A percentile compares a stretch with the other conserved stretches of the same genome.
Evolutionary conservation across 169 alveolate genomes (phyloP).

Genomic region (Plasmodium knowlesi): DNA sequence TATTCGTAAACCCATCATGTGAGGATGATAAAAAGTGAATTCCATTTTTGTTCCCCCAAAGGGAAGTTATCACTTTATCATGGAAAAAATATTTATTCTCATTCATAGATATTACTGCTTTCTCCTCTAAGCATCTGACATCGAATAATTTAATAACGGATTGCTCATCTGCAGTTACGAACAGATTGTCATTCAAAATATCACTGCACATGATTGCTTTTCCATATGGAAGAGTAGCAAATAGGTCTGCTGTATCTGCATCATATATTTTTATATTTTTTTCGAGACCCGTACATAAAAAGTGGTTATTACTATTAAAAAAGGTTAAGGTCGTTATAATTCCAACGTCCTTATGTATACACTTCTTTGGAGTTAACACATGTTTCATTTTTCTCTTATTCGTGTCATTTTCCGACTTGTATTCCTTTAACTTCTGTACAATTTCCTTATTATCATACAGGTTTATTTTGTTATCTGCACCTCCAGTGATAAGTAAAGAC

Average conservation of each 20-base stretch:
- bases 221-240: constrained; percentile 29
- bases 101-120: constrained; percentile 31
- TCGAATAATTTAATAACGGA: constrained; percentile 67
- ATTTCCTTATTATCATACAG: constrained; percentile 60
- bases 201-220: constrained; percentile 57
- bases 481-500: constrained; percentile 44
- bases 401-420: not conserved
- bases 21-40: constrained; percentile 53
- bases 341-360: constrained; percentile 50
- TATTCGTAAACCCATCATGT: constrained; percentile 64
- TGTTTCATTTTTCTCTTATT: constrained; percentile 46
- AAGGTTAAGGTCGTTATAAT: constrained; percentile 29
- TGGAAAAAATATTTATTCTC: constrained; percentile 61
- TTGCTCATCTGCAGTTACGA: constrained; percentile 59
- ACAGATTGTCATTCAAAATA: constrained; percentile 21
- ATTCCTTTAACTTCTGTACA: constrained; percentile 13
- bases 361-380: constrained; percentile 47
- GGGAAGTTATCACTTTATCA: constrained; percentile 61
- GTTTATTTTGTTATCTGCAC: constrained; percentile 71
- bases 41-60: constrained; percentile 41
- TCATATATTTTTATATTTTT: constrained; percentile 61
- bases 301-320: constrained; percentile 26
- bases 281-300: constrained; percentile 52
- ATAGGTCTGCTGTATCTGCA: constrained; percentile 4
- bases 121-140: constrained; percentile 40